Base-by-base conservation (phyloP, 805 yeast genomes). In the Wickerhamomyces xylosicus region DNA sequence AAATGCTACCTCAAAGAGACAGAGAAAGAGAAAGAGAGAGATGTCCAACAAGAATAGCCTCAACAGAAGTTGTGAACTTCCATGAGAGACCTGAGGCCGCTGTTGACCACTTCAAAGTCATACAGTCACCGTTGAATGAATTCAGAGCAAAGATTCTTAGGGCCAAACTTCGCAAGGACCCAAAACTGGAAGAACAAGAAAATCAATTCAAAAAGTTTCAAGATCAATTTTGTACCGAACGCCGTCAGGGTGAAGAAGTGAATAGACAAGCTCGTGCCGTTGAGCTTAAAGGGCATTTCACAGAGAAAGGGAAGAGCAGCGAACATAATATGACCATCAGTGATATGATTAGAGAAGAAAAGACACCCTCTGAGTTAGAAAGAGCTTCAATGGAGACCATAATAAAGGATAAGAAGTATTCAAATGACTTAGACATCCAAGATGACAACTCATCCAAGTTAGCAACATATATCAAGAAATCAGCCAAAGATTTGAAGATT, bases 371-470 rank as follows among this genome's bases (percentile, higher is more conserved):
- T 2, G 36, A 43, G 3, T 28, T 37, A 11, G 39, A 52, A 16
- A 44, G 41, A 33, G 46, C 61, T 3, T 49, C 60, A 3, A 58
- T 64, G 3, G 54, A 56, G 18, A 49, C 54, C 25, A 67, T 71
- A 22, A 54, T 61, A 5, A 53, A 54, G 20, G 69, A 67, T 39
- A 56, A 53, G 28, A 55, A 49, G 15, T 70, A 53, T 45, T 52
- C 54, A 15, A 50, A 56, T n/a, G 71, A 67, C 37, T 40, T 63
- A 33, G 74, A 70, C 32, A 59, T 62, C 33, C 63, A 66, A 37
- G 71, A 66, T 38, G 72, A 67, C 6, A 57, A 59, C 33, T 64
- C 71, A 1, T 53, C 54, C 0, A 52, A 50, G 31, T 52, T 69
- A 9, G 66, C 74, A 0, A 38, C 47, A 15, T 42, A 59, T 15